Percentiles rank a stretch among this genome's conserved stretches.
Evolutionary conservation across 2,329 filamentous ascomycete species (phyloP).

Genomic region (Colletotrichum agaves): DNA sequence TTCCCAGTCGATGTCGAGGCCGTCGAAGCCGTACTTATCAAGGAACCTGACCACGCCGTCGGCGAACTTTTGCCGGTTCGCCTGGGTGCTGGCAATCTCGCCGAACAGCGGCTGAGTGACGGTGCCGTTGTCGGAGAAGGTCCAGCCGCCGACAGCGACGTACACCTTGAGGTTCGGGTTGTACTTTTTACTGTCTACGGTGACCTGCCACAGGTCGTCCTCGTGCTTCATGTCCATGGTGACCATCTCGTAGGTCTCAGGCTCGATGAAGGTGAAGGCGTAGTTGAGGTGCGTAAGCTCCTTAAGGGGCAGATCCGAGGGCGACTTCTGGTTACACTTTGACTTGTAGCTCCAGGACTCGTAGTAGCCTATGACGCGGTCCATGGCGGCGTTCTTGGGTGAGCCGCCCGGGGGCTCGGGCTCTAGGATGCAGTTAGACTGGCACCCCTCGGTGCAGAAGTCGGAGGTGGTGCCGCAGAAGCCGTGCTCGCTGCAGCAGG

Average conservation of each 20-base stretch:
- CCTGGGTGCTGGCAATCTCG: constrained; percentile 43
- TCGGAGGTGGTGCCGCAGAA: constrained; percentile 47
- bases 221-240: not conserved
- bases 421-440: constrained; percentile 35
- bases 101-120: constrained; percentile 43
- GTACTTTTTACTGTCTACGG: too few relatives aligned
- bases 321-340: constrained; percentile 42
- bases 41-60: constrained; percentile 37
- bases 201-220: constrained; percentile 11
- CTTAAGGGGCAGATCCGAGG: constrained; percentile 36
- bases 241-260: constrained; percentile 40
- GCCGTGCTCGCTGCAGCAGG: constrained; percentile 48
- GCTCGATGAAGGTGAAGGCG: constrained; percentile 17
- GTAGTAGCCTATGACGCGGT: constrained; percentile 46
- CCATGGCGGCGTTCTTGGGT: too few relatives aligned
- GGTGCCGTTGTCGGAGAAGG: constrained; percentile 18
- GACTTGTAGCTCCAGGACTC: constrained; percentile 46
- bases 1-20: constrained; percentile 44
- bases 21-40: constrained; percentile 41
- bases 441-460: constrained; percentile 32
- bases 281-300: constrained; percentile 29
- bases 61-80: constrained; percentile 39
- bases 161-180: constrained; percentile 20
- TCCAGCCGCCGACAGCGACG: constrained; percentile 31
- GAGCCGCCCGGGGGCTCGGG: not conserved